Percentiles rank a stretch among this genome's conserved stretches.
phyloP scores from a whole-genome alignment of 2,329 filamentous ascomycete genomes.

The Raffaelea albimanens region DNA sequence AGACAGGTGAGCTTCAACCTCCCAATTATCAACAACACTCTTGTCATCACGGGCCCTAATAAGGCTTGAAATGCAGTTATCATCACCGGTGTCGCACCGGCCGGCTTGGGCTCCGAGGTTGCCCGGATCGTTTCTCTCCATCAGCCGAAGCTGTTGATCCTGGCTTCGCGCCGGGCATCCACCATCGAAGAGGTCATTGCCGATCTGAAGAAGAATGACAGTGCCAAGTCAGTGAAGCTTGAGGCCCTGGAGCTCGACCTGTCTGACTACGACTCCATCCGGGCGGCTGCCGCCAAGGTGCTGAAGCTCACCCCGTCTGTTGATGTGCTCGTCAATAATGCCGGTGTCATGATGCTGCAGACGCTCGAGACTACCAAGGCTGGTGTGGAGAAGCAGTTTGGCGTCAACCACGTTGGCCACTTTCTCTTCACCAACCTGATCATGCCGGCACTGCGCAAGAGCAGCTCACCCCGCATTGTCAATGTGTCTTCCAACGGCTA shows the following conservation, averaged over 20 bases:
- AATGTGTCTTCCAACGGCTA: conserved; percentile 33
- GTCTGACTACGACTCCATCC: conserved; percentile 23
- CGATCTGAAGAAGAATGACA: conserved; percentile 3
- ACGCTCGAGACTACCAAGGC: conserved; percentile 20
- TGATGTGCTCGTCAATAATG: conserved; percentile 31
- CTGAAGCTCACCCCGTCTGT: conserved; percentile 21
- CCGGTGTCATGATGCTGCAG: conserved; percentile 24
- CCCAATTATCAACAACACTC: too few relatives aligned
- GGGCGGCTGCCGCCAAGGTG: conserved; percentile 23
- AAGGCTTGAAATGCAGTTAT: too few relatives aligned
- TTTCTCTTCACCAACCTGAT: conserved; percentile 40
- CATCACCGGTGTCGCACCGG: conserved; percentile 11
- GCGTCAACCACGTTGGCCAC: conserved; percentile 40
- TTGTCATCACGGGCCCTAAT: too few relatives aligned
- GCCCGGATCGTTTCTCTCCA: conserved; percentile 9
- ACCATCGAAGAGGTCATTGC: conserved; percentile 6
- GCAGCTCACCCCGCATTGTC: conserved; percentile 25
- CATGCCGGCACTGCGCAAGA: conserved; percentile 26
- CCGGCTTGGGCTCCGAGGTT: conserved; percentile 9
- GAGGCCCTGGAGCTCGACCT: conserved; percentile 26
- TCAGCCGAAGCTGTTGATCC: conserved; percentile 10
- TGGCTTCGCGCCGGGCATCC: conserved; percentile 7
- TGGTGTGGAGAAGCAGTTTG: conserved; percentile 33
- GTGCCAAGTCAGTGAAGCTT: conserved; percentile 18
- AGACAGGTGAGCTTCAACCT: conserved; percentile 1